phyloP scores from a whole-genome alignment of 805 yeast genomes.

The Spathaspora boniae region DNA sequence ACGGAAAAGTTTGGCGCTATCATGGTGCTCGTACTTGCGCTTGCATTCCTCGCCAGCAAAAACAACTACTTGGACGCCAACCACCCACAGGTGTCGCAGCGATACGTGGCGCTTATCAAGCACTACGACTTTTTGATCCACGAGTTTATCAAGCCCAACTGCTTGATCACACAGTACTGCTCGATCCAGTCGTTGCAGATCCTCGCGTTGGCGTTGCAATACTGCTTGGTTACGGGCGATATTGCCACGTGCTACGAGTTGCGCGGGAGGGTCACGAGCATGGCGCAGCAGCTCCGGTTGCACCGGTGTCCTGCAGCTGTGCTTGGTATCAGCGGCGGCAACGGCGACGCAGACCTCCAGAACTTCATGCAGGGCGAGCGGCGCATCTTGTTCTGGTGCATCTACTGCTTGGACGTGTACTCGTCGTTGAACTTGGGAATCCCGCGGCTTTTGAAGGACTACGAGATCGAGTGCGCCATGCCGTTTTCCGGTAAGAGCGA shows the following conservation, averaged over 20 bases:
- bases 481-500: slow-evolving; percentile 57
- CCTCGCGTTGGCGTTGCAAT: slow-evolving; percentile 62
- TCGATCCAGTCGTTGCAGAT: slow-evolving; percentile 70
- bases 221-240: slow-evolving; percentile 71
- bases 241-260: slow-evolving; percentile 69
- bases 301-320: slow-evolving; percentile 88
- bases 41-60: slow-evolving; percentile 46
- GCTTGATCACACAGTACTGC: slow-evolving; percentile 52
- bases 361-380: slow-evolving; percentile 78
- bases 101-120: slow-evolving; percentile 25
- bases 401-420: slow-evolving; percentile 72
- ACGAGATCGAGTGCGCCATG: slow-evolving; percentile 81
- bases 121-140: slow-evolving; percentile 61
- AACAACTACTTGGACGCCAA: slow-evolving; percentile 20
- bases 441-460: slow-evolving; percentile 75
- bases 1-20: slow-evolving; percentile 57
- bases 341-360: slow-evolving; percentile 19
- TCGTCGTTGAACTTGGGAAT: slow-evolving; percentile 76
- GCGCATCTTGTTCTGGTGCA: slow-evolving; percentile 80
- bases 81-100: slow-evolving; percentile 12
- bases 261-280: slow-evolving; percentile 70
- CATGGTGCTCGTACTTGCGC: slow-evolving; percentile 44
- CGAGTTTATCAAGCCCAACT: slow-evolving; percentile 57
- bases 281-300: slow-evolving; percentile 81
- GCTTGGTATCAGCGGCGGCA: slow-evolving; percentile 50